Base-by-base conservation (phyloP, 2,329 filamentous ascomycete species). In the Zelopaecilomyces penicillatus region DNA sequence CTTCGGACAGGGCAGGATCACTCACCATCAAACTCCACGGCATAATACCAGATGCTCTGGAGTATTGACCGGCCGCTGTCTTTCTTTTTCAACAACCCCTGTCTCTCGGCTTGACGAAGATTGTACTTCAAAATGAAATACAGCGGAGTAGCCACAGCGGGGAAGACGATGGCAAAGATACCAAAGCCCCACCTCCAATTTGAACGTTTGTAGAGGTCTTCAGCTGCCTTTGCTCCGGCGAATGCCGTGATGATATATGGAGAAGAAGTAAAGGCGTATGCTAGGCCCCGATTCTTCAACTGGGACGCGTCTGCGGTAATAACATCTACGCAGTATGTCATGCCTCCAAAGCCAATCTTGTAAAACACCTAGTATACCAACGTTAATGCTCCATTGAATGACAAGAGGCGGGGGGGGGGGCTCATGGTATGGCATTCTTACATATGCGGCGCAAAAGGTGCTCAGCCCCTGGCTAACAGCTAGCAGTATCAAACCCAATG, bases 301-400 rank as follows among this genome's bases (percentile, higher is more conserved):
- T 49, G 55, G 5, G 61, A 80, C 2, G 78, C 80, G 55, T 86
- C 82, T 31, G 82, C 78, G 41, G 81, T 77, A 54, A 85, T 76
- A 10, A 86, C 75, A 47, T 76, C 73, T 27, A 83, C 66, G n/a
- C 73, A 69, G 53, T 82, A 84, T 43, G 74, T 73, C 41, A 84
- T 65, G 29, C 79, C 81, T 6, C 71, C 73, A 43, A 70, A 67
- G 11, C 82, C 82, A 32, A 81, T 70, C 33, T 71, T 74, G 57
- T 83, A 83, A 50, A 84, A 79, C 4, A 84, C 77, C 59, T 64
- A 39, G 4, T 6, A 12, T 2, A 5, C 4, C 5, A n/a, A 4
- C 4, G 2, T 36, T 3, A 19, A 3, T 19, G 19, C 19, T 19
- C 19, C 19, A 19, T 19, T 19, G 19, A 19, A 19, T 19, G 19